These are phyloP conservation scores for Aspergillus diversus DNA, from an alignment of 495 filamentous ascomycete genomes.

Conservation along the genomic window DNA sequence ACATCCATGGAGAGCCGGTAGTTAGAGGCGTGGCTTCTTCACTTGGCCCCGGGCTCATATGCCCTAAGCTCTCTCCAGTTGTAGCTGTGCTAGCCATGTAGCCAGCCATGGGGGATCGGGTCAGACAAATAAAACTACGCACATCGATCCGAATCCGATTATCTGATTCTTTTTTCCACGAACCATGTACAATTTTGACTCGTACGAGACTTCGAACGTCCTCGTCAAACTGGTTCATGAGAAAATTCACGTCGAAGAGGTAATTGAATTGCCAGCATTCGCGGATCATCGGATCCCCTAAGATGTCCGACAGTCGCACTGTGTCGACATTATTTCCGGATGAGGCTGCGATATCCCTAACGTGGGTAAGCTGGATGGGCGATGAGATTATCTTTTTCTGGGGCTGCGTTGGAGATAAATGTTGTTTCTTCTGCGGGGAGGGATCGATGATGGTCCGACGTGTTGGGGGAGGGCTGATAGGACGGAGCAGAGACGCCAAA, in stretches of 20 bases:
- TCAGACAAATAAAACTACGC: conserved; percentile 23
- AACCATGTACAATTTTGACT: conserved; percentile 83
- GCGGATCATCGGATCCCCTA: conserved; percentile 79
- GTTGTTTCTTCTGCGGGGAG: conserved; percentile 14
- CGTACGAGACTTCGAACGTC: conserved; percentile 67
- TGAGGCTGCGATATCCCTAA: conserved; percentile 63
- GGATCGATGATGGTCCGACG: conserved; percentile 10
- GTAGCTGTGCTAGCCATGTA: too few relatives aligned
- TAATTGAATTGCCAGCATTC: conserved; percentile 94
- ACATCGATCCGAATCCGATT: conserved; percentile 66
- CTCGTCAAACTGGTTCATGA: conserved; percentile 69
- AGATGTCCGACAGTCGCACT: conserved; percentile 68
- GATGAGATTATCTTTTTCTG: conserved; percentile 46
- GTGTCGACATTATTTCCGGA: conserved; percentile 65
- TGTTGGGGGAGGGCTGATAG: conserved; percentile 37
- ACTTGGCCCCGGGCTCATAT: not conserved
- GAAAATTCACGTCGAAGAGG: conserved; percentile 78
- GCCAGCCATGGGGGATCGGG: not conserved
- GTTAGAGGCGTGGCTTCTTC: not conserved
- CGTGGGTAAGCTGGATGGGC: conserved; percentile 74
- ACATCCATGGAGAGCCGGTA: not conserved
- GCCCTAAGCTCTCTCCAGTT: not conserved
- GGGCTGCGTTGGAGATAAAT: not conserved
- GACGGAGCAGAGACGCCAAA: conserved; percentile 38
- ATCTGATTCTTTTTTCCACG: conserved; percentile 76